Evolutionary conservation across 2,329 filamentous ascomycete genomes (phyloP).

Genomic region (Erysiphe pulchra): DNA sequence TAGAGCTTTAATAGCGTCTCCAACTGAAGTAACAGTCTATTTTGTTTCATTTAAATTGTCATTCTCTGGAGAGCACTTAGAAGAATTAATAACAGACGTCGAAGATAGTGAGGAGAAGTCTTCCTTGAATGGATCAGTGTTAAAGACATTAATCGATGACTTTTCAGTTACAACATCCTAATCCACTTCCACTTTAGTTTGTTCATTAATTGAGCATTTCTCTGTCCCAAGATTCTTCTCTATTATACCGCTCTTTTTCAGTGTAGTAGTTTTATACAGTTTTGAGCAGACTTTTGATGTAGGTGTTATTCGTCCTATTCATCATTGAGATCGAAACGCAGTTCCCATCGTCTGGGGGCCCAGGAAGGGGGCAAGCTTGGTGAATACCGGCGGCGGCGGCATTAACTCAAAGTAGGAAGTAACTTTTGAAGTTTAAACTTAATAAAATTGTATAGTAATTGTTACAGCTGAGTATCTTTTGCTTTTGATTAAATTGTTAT

Average conservation of each 20-base stretch:
- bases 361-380: neutral
- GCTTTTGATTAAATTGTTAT: too few relatives aligned
- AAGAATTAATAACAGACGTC: neutral
- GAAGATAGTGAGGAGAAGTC: neutral
- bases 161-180: neutral
- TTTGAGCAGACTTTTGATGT: neutral
- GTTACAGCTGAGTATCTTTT: too few relatives aligned
- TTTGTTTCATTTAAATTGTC: neutral
- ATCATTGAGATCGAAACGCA: neutral
- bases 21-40: too few relatives aligned
- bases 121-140: neutral
- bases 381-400: neutral
- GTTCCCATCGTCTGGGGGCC: neutral
- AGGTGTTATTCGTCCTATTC: neutral
- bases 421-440: neutral
- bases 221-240: neutral
- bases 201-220: neutral
- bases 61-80: too few relatives aligned
- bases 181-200: neutral
- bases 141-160: neutral
- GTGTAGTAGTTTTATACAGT: neutral
- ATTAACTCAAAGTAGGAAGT: neutral
- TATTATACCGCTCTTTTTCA: neutral
- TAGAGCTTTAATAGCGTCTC: too few relatives aligned
- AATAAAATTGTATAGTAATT: too few relatives aligned